Evolutionary conservation across 768 basidiomycete genomes (phyloP).

Genomic region (Boletus sensibilis): DNA sequence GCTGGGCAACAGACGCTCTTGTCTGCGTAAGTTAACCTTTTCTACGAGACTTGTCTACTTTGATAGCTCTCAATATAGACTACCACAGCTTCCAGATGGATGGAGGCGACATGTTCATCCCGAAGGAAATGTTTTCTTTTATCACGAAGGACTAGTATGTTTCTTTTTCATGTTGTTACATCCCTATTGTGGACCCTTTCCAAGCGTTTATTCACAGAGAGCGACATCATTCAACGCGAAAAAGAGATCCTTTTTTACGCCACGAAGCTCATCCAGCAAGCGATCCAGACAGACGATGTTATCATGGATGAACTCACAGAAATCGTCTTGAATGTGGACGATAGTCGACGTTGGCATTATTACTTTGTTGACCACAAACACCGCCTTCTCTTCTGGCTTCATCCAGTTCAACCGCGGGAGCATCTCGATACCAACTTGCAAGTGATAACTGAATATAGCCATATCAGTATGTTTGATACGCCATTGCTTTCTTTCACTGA

Average conservation of each 20-base stretch:
- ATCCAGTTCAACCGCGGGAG: neutral
- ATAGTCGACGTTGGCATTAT: conserved; percentile 1
- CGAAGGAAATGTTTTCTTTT: conserved; percentile 12
- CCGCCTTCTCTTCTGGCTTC: conserved; percentile 20
- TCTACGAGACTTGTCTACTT: neutral
- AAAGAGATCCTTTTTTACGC: neutral
- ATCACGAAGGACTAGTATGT: conserved; percentile 12
- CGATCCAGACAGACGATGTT: neutral
- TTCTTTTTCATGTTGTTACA: neutral
- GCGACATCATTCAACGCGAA: neutral
- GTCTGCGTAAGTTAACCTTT: conserved; percentile 1
- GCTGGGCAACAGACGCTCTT: conserved; percentile 7
- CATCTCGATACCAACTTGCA: conserved; percentile 3
- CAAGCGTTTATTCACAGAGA: conserved; percentile 19
- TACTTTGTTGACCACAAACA: conserved; percentile 18
- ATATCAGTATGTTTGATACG: conserved; percentile 12
- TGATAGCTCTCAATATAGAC: neutral
- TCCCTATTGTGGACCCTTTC: neutral
- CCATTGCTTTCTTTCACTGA: neutral
- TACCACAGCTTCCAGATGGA: neutral
- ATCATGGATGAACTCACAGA: conserved; percentile 6
- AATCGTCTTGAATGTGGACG: conserved; percentile 11
- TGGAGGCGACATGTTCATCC: conserved; percentile 16
- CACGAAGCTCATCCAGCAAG: conserved; percentile 5
- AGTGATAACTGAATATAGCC: conserved; percentile 1